phyloP scores from a whole-genome alignment of 2,329 filamentous ascomycete genomes.

The Sporothrix humicola region DNA sequence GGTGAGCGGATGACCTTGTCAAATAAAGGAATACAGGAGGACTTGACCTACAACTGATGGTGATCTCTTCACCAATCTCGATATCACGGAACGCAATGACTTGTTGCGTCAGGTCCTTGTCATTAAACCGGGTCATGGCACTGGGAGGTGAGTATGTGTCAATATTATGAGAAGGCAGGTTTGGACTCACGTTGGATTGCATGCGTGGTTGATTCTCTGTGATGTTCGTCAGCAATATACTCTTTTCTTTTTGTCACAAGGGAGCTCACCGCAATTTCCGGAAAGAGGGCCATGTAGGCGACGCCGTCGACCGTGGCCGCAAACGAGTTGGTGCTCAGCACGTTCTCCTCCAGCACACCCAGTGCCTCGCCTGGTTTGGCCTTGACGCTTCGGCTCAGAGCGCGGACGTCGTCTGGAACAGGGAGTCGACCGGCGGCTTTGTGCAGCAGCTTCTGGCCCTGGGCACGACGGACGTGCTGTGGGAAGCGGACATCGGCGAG shows the following conservation, averaged over 20 bases:
- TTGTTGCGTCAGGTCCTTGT: slow-evolving; percentile 39
- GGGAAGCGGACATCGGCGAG: slow-evolving; percentile 21
- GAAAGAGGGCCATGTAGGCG: slow-evolving; percentile 38
- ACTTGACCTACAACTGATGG: slow-evolving; percentile 41
- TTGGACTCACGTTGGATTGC: slow-evolving; percentile 37
- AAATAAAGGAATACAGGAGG: not conserved
- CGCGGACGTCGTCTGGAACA: not conserved
- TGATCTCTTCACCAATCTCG: slow-evolving; percentile 41
- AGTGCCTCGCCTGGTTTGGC: slow-evolving; percentile 11
- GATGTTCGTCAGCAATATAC: not conserved
- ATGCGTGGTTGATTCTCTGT: slow-evolving; percentile 42
- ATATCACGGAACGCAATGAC: slow-evolving; percentile 41
- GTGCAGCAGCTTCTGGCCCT: slow-evolving; percentile 21
- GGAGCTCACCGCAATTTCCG: slow-evolving; percentile 13
- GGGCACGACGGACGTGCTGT: not conserved
- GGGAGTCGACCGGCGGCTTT: slow-evolving; percentile 6
- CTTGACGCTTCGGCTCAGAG: not conserved
- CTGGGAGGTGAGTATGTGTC: too few species aligned
- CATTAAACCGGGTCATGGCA: slow-evolving; percentile 40
- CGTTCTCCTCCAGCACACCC: slow-evolving; percentile 44
- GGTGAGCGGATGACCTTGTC: not conserved
- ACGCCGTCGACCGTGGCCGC: slow-evolving; percentile 40
- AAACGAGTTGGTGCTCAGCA: slow-evolving; percentile 45
- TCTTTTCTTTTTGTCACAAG: too few species aligned
- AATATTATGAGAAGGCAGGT: too few species aligned